Evolutionary conservation across 768 basidiomycete genomes (phyloP).

Genomic region (Kwoniella heveanensis): DNA sequence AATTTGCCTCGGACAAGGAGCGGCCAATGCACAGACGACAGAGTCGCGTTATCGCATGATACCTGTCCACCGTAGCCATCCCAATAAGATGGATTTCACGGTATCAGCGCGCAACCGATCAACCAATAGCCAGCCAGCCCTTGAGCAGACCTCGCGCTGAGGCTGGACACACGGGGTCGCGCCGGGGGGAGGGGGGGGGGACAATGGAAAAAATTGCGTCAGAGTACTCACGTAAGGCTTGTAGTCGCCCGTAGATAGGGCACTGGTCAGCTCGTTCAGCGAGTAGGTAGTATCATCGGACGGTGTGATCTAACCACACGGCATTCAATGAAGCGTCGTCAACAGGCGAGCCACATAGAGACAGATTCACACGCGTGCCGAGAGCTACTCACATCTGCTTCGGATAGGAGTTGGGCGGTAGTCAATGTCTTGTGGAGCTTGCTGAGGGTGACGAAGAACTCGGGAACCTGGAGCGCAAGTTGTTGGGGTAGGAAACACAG

Average conservation of each 20-base stretch:
- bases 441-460: constrained; percentile 47
- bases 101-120: no score
- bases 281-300: constrained; percentile 52
- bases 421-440: constrained; percentile 38
- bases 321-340: no score
- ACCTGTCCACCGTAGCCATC: constrained; percentile 42
- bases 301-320: constrained; percentile 56
- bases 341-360: no score
- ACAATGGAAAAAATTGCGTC: no score
- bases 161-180: no score
- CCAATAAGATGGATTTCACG: no score
- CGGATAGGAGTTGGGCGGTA: constrained; percentile 37
- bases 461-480: no score
- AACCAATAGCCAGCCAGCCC: no score
- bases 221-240: constrained; percentile 46
- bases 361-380: no score
- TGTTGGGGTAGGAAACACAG: no score
- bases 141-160: no score
- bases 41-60: constrained; percentile 42
- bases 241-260: constrained; percentile 31
- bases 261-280: constrained; percentile 37
- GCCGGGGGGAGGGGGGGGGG: no score
- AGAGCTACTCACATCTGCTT: constrained; percentile 47
- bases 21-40: constrained; percentile 49
- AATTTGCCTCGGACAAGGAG: constrained; percentile 45